phyloP scores from a whole-genome alignment of 1,284 basidiomycete genomes.

The Vanrija humicola region DNA sequence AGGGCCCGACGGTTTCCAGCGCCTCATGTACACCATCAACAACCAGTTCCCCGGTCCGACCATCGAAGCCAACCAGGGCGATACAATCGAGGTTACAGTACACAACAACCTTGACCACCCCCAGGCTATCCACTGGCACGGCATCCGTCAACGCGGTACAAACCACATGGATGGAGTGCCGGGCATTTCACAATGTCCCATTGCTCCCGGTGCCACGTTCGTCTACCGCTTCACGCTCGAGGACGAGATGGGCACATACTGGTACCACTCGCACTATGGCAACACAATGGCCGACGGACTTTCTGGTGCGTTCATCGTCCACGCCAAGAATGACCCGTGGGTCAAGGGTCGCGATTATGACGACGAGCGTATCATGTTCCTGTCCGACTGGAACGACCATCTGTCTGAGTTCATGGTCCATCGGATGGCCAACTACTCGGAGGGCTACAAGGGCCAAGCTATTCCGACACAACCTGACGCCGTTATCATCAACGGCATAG shows the following conservation, averaged over 20 bases:
- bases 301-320: slow-evolving; percentile 28
- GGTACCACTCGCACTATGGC: slow-evolving; percentile 35
- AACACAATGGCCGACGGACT: slow-evolving; percentile 35
- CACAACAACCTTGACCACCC: slow-evolving; percentile 24
- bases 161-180: slow-evolving; percentile 33
- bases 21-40: slow-evolving; percentile 9
- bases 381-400: slow-evolving; percentile 29
- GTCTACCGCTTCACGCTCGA: slow-evolving; percentile 48
- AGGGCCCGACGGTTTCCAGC: slow-evolving; percentile 4
- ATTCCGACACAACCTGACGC: slow-evolving; percentile 17
- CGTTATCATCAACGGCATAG: slow-evolving; percentile 30
- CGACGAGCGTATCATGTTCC: slow-evolving; percentile 25
- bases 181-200: slow-evolving; percentile 52
- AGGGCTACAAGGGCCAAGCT: slow-evolving; percentile 1
- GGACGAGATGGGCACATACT: slow-evolving; percentile 33
- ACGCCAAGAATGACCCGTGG: slow-evolving; percentile 26
- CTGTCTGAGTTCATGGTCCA: slow-evolving; percentile 21
- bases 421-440: neutral
- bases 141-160: slow-evolving; percentile 29
- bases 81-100: slow-evolving; percentile 28
- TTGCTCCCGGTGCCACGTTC: slow-evolving; percentile 53
- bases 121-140: slow-evolving; percentile 36
- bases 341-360: slow-evolving; percentile 25
- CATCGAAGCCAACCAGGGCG: slow-evolving; percentile 36
- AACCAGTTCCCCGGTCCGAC: slow-evolving; percentile 23